phyloP scores from a whole-genome alignment of 208 protist genomes.

The Trypanosoma avium region DNA sequence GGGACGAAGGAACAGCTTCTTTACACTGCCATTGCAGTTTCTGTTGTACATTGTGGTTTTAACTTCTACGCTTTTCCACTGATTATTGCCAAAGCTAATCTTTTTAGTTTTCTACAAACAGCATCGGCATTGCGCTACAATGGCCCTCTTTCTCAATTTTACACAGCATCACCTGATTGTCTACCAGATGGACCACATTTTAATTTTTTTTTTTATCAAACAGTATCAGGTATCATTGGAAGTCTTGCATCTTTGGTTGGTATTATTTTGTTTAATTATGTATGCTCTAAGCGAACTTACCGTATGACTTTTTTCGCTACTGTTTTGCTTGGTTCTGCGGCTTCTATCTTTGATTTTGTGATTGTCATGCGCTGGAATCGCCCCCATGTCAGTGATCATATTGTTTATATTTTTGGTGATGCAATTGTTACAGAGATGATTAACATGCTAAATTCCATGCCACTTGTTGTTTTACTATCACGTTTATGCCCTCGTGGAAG shows the following conservation, averaged over 20 bases:
- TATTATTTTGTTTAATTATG: constrained; percentile 48
- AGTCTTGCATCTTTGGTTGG: constrained; percentile 39
- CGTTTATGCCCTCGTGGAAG: constrained; percentile 55
- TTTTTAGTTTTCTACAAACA: constrained; percentile 60
- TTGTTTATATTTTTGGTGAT: constrained; percentile 46
- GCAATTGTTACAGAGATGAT: constrained; percentile 48
- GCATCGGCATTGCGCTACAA: constrained; percentile 17
- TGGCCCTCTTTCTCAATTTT: constrained; percentile 47
- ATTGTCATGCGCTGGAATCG: constrained; percentile 65
- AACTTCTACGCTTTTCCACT: constrained; percentile 72
- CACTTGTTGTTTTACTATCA: constrained; percentile 49
- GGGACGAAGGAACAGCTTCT: constrained; percentile 38
- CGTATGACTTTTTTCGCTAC: constrained; percentile 43
- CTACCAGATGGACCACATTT: constrained; percentile 52
- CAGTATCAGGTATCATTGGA: constrained; percentile 44
- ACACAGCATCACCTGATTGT: constrained; percentile 42
- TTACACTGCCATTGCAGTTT: constrained; percentile 35
- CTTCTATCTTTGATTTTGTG: constrained; percentile 55
- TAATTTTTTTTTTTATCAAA: constrained; percentile 65
- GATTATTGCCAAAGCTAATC: constrained; percentile 66
- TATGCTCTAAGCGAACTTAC: constrained; percentile 57
- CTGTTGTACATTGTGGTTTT: constrained; percentile 36
- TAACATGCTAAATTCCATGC: constrained; percentile 58
- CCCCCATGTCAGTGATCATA: constrained; percentile 23
- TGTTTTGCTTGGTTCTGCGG: constrained; percentile 33